Evolutionary conservation across 495 filamentous ascomycete species (phyloP), one percentile per base, ranked within the genome.

Genomic region (Tuber magnatum): DNA sequence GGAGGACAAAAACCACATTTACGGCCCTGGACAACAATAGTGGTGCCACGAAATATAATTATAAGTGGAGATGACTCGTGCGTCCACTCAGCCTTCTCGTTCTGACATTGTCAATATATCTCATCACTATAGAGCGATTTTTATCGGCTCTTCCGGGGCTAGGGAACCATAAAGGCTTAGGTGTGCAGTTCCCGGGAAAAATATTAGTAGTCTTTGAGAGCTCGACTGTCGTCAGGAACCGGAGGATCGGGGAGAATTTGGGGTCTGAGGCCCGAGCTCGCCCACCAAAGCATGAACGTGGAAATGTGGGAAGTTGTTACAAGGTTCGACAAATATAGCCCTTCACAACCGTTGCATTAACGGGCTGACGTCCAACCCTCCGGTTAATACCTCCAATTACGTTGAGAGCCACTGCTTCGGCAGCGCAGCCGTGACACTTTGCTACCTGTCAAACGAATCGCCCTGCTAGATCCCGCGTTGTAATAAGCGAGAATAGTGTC

Each of bases 381-480:
- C 76, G 77, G 77, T 78, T 79, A 79, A 79, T 79, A 79, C 71
- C 72, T 74, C 48, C 71, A 70, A 74, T 78, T 73, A n/a, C 39
- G 70, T 69, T 76, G 72, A 75, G 76, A 76, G 76, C 75, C 75
- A 78, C 72, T 79, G 77, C 76, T 79, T 78, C 76, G 77, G 77
- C 77, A 79, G 75, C 70, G 75, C 76, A 79, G 70, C 77, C 77
- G 76, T 79, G 70, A 78, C 77, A 76, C 78, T 78, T 75, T 73
- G 77, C 71, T 76, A 70, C 74, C 74, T 79, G 77, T 79, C 77
- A 79, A 77, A 78, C 73, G 71, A 71, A 69, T 74, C 74, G 68
- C 68, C 70, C 78, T 79, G 77, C 76, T 79, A 75, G 77, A 38
- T 79, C 77, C 77, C 77, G 76, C 72, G 76, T 79, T 73, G 69